phyloP scores from a whole-genome alignment of 164 flowering plant species.

The Sedum album region DNA sequence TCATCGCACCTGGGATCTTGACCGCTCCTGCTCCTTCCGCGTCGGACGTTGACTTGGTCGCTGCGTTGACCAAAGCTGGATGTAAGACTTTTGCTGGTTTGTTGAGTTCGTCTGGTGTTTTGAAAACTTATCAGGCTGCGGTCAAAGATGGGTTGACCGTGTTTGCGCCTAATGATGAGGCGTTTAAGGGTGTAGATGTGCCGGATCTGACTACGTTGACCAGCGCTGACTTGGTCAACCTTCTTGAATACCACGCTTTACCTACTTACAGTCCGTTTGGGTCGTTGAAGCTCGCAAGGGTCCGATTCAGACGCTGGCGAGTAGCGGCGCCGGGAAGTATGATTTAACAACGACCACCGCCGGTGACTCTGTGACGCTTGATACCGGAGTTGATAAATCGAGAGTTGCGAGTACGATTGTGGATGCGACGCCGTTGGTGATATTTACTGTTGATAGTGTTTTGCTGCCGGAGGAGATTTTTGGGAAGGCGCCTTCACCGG shows the following conservation, averaged over 20 bases:
- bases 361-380: conserved; percentile 65
- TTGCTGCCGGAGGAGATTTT: conserved; percentile 74
- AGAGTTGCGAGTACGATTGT: conserved; percentile 53
- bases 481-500: conserved; percentile 57
- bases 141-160: conserved; percentile 64
- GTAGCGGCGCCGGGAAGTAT: conserved; percentile 67
- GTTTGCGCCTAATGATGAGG: conserved; percentile 78
- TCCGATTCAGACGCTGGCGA: conserved; percentile 56
- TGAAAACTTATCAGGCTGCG: conserved; percentile 47
- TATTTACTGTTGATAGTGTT: conserved; percentile 60
- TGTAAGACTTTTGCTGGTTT: conserved; percentile 67
- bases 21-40: conserved; percentile 58
- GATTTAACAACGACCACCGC: conserved; percentile 32
- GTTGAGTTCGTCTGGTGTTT: conserved; percentile 47
- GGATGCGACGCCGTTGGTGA: conserved; percentile 59
- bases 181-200: conserved; percentile 46
- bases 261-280: conserved; percentile 50
- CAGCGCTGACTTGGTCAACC: conserved; percentile 55
- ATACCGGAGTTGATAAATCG: conserved; percentile 67
- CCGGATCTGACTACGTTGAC: conserved; percentile 65
- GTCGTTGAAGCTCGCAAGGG: conserved; percentile 45
- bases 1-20: conserved; percentile 56
- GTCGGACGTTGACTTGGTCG: conserved; percentile 54
- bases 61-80: conserved; percentile 65
- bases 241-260: conserved; percentile 63